Evolutionary conservation across 2,329 filamentous ascomycete genomes (phyloP).

Genomic region (Phialemonium atrogriseum): DNA sequence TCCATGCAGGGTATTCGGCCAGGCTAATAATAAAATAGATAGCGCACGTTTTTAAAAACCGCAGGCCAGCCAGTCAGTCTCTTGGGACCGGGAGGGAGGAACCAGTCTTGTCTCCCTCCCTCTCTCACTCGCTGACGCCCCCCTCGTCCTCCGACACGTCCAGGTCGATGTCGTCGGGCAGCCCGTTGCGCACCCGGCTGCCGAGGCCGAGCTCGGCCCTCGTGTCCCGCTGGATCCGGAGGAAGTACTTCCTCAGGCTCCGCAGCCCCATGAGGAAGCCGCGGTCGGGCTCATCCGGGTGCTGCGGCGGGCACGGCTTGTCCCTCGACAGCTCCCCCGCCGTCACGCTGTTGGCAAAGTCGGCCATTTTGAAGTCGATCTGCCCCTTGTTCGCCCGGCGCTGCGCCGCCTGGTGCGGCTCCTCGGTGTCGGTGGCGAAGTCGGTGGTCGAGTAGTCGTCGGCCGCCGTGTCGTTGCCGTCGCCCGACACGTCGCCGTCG

Average conservation of each 20-base stretch:
- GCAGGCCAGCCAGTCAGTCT: no score
- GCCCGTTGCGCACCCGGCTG: constrained; percentile 8
- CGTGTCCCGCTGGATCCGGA: constrained; percentile 77
- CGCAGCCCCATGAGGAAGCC: constrained; percentile 83
- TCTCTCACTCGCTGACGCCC: constrained; percentile 23
- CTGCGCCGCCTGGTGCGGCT: constrained; percentile 28
- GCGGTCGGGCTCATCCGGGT: constrained; percentile 73
- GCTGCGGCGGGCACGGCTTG: constrained; percentile 68
- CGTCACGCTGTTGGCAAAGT: constrained; percentile 96
- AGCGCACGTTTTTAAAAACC: no score
- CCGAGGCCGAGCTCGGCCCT: constrained; percentile 40
- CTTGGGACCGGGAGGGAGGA: no score
- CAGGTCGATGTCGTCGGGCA: constrained; percentile 6
- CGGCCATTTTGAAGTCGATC: constrained; percentile 93
- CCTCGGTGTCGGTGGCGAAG: constrained; percentile 49
- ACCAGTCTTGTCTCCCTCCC: no score
- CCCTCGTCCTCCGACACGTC: constrained; percentile 15
- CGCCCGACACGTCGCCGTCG: constrained; percentile 64
- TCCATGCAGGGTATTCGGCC: no score
- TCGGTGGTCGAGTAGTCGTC: constrained; percentile 53
- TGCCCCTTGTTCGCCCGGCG: constrained; percentile 44
- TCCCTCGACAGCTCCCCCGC: constrained; percentile 60
- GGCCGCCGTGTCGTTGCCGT: constrained; percentile 42
- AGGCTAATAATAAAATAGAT: no score
- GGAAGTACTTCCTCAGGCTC: constrained; percentile 74